phyloP scores from a whole-genome alignment of 306 rosid genomes.

The Chamaecrista fasciculata region DNA sequence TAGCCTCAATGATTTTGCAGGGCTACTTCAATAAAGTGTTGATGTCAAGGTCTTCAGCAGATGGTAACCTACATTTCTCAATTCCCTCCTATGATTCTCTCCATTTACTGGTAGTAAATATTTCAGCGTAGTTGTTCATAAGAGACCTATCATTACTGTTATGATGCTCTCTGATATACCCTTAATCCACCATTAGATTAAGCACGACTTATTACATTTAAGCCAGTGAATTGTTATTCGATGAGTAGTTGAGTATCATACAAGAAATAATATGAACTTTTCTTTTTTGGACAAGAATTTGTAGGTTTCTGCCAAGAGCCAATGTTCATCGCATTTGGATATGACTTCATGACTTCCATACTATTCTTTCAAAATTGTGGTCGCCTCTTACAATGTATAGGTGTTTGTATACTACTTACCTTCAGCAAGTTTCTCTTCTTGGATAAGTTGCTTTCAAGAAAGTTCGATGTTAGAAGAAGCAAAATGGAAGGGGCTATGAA shows the following conservation, averaged over 20 bases:
- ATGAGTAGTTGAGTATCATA: constrained; percentile 19
- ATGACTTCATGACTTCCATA: not conserved
- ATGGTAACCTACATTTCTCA: not conserved
- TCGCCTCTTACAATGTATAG: not conserved
- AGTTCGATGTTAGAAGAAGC: not conserved
- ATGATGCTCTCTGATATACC: not conserved
- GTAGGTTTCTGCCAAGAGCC: not conserved
- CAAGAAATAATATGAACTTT: not conserved
- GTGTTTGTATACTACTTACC: not conserved
- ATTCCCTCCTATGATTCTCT: not conserved
- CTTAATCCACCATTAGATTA: not conserved
- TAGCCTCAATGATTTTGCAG: constrained; percentile 43
- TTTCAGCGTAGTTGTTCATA: constrained; percentile 23
- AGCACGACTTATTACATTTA: not conserved
- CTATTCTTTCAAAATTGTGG: not conserved
- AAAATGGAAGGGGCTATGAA: not conserved
- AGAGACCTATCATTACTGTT: constrained; percentile 17
- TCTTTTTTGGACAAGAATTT: not conserved
- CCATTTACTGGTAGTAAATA: not conserved
- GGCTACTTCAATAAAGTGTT: constrained; percentile 46
- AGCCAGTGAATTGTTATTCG: constrained; percentile 21
- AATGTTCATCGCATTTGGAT: not conserved
- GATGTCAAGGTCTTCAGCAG: constrained; percentile 31
- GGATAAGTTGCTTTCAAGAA: not conserved
- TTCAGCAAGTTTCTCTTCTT: not conserved